These are phyloP conservation scores for Backusella parvicylindrica DNA, from an alignment of 192 early-diverging fungal genomes.

Conservation along the genomic window DNA sequence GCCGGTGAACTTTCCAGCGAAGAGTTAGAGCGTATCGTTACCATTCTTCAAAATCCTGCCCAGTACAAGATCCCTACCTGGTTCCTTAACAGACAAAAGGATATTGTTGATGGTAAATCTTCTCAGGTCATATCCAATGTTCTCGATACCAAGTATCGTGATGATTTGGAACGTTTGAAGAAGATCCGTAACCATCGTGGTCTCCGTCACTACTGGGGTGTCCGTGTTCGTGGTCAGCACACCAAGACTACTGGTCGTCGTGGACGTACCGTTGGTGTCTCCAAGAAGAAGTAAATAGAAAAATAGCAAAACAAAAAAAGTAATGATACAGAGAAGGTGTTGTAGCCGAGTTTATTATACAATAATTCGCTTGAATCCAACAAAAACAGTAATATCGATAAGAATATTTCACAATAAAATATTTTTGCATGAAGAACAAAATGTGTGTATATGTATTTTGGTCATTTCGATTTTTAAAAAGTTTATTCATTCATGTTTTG, in stretches of 20 bases:
- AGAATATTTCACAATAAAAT: not conserved
- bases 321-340: too few relatives aligned
- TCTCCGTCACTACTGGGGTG: constrained; percentile 97
- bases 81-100: constrained; percentile 99
- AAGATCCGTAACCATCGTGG: constrained; percentile 99
- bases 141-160: constrained; percentile 95
- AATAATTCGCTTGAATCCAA: not conserved
- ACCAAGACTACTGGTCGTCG: constrained; percentile 99
- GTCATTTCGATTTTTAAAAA: too few relatives aligned
- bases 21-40: constrained; percentile 97
- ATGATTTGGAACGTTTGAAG: constrained; percentile 98
- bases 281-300: constrained; percentile 87
- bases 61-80: constrained; percentile 99
- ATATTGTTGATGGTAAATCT: constrained; percentile 93
- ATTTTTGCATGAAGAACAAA: not conserved
- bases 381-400: not conserved
- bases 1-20: constrained; percentile 47
- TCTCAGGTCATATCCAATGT: constrained; percentile 92
- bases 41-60: constrained; percentile 98
- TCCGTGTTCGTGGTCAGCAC: constrained; percentile 99
- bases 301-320: too few relatives aligned
- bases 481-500: not conserved
- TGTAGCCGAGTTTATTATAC: too few relatives aligned
- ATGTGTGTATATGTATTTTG: too few relatives aligned
- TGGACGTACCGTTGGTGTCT: constrained; percentile 94